Conservation (phyloP, 116 monocot genomes). For the Cymodocea nodosa region DNA sequence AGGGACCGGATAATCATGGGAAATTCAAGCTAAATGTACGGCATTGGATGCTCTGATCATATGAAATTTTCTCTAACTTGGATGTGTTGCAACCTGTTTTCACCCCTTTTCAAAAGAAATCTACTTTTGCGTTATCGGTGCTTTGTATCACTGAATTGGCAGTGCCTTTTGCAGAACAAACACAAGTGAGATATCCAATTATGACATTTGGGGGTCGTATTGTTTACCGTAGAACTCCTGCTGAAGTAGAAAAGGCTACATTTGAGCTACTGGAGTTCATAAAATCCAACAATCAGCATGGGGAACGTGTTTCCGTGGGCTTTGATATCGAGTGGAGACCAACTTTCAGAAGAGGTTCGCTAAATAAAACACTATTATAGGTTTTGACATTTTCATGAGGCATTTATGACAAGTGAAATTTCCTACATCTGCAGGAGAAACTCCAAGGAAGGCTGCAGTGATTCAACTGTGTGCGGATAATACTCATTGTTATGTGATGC, state of each 20-base stretch:
- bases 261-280: conserved; percentile 42
- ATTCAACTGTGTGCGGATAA: conserved; percentile 78
- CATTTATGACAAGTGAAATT: not conserved
- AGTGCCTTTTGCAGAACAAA: conserved; percentile 20
- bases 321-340: conserved; percentile 95
- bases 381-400: not conserved
- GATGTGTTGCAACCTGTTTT: no score
- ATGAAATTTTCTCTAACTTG: no score
- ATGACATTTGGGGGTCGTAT: conserved; percentile 52
- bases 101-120: no score
- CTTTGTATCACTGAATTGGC: no score
- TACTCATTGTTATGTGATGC: conserved; percentile 60
- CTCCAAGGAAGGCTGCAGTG: conserved; percentile 65
- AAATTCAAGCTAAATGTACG: no score
- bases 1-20: no score
- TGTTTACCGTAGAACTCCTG: conserved; percentile 51
- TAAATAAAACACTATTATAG: no score
- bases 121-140: no score
- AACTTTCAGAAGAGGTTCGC: conserved; percentile 42
- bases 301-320: conserved; percentile 36
- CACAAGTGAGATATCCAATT: conserved; percentile 27
- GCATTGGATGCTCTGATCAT: no score
- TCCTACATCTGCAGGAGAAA: conserved; percentile 40
- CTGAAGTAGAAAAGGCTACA: conserved; percentile 59
- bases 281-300: conserved; percentile 15